Evolutionary conservation across 495 filamentous ascomycete genomes (phyloP), one percentile per base, ranked within the genome.

Genomic region (Penicillium alfredii): DNA sequence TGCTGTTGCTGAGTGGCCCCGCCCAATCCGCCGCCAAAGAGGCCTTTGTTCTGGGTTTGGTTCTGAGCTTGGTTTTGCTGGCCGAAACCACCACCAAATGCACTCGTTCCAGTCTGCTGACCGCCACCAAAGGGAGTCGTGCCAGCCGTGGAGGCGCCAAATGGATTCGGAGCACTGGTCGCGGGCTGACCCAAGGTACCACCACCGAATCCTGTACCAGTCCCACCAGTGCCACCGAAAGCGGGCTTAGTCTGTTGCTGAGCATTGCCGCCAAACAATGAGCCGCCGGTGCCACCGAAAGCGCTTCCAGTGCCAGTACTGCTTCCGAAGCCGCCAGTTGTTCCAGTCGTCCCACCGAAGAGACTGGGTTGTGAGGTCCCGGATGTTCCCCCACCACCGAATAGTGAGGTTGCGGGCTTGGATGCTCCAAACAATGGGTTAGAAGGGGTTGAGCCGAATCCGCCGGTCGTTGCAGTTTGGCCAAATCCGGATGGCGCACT

Each of bases 381-480:
- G 15, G 51, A 39, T 13, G 55, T 18, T 10, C 52, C 53, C n/a
- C 40, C 49, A 15, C 53, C 44, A 6, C 60, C 64, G 44, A 71
- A 71, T 33, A 69, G 24, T 13, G 60, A 56, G 30, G 44, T 61
- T 35, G 63, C 47, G 40, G 66, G 66, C 34, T 67, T 68, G 18
- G 47, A 23, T 5, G 54, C 58, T 16, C 61, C 59, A 38, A 72
- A 72, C 33, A 65, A 44, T 13, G 64, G 56, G 31, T 63, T 68
- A 16, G 54, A 43, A 6, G 55, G 40, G 42, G 56, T 64, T 12
- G 69, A 57, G 8, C 81, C 81, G 53, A 86, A 84, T 13, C 63
- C 67, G 30, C 74, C 68, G 12, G 76, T 54, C 1, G 73, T 66
- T 40, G 71, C 72, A 8, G 80, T 71, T 31, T 77, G 44, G 20